Base-by-base conservation (phyloP, 129 eudicot species). In the Apium graveolens region DNA sequence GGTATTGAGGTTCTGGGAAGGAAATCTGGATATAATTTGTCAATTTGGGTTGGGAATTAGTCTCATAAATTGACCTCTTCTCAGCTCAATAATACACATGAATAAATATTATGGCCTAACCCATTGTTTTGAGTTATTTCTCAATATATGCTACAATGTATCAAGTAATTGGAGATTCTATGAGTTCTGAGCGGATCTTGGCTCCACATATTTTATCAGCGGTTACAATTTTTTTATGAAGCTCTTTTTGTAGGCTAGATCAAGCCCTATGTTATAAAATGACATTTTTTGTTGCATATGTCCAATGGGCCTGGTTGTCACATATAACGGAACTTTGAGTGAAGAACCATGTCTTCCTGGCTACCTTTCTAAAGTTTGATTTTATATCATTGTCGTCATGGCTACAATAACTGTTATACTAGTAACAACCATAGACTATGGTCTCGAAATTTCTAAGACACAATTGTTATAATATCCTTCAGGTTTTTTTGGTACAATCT, bases 401-500 rank as follows among this genome's bases (percentile, higher is more conserved):
- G 49, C 53, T 42, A 26, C 37, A 39, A 11, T 41, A 71, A 24
- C 27, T 71, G 51, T 21, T 38, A 72, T 24, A 24, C 29, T 11
- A 21, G 29, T 13, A 26, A 42, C 76, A 72, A 39, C 31, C 49
- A 20, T 12, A 41, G 37, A 6, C 1, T 41, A 42, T 42, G 21
- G 45, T 42, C 11, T 21, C 0, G 5, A 39, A 42, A 10, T 21
- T 42, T 72, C 53, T n/a, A 26, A 39, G 49, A 72, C 53, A 37
- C 74, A 41, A 18, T 41, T 26, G 5, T n/a, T 42, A 24, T 74
- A 3, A 32, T 39, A 13, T 41, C 53, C 60, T 75, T 75, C 88
- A 87, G 91, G 91, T 20, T 87, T 87, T 82, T 80, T 87, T 16
- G 88, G 82, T 73, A 70, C 91, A 45, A 80, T 87, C 44, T 87